Conservation (phyloP, 148 eudicot species). For the Arbutus unedo region DNA sequence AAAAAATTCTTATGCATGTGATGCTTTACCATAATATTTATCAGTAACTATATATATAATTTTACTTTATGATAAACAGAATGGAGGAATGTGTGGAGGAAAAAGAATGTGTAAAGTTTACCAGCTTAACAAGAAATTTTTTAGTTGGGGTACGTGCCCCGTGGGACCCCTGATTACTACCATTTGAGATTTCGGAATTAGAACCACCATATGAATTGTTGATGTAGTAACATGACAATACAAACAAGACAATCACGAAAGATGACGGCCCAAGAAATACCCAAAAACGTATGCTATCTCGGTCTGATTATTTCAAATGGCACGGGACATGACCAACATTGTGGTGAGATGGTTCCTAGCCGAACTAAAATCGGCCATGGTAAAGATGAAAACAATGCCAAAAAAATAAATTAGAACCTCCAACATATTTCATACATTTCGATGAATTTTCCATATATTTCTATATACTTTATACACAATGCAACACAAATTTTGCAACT, state of each 20-base stretch:
- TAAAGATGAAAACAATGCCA: not conserved
- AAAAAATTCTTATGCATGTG: too few relatives aligned
- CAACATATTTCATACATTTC: not conserved
- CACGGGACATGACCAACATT: not conserved
- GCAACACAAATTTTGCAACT: not conserved
- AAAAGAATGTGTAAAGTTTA: too few relatives aligned
- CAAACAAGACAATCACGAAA: not conserved
- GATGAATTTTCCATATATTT: not conserved
- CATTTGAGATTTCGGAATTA: not conserved
- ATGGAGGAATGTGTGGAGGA: too few relatives aligned
- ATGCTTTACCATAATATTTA: too few relatives aligned
- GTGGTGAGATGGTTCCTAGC: not conserved
- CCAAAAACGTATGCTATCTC: not conserved
- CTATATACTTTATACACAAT: not conserved
- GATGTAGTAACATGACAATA: not conserved
- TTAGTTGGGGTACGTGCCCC: too few relatives aligned
- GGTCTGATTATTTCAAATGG: not conserved
- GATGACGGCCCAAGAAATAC: not conserved
- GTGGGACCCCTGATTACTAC: not conserved
- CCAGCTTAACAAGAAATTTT: too few relatives aligned
- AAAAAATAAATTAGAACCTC: not conserved
- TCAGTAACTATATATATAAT: too few relatives aligned
- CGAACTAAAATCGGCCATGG: not conserved
- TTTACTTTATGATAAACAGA: too few relatives aligned
- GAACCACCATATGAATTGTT: not conserved